Percentiles rank a stretch among this genome's conserved stretches.
Evolutionary conservation across 805 yeast species (phyloP).

Genomic region (Vanderwaltozyma verrucispora): DNA sequence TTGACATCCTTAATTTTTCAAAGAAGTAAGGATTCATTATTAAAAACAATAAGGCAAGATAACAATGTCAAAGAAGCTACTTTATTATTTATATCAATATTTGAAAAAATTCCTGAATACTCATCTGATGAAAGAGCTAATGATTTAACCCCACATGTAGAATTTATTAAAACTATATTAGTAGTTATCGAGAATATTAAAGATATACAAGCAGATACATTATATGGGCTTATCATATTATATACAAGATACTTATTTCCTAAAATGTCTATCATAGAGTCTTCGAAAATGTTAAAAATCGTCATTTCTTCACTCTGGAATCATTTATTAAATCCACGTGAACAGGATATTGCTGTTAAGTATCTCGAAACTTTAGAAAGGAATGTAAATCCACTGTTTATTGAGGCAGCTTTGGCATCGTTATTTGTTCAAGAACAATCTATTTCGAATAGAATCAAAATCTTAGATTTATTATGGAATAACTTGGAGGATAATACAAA

Average conservation of each 20-base stretch:
- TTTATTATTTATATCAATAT: conserved; percentile 28
- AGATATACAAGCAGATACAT: conserved; percentile 5
- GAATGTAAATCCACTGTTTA: conserved; percentile 39
- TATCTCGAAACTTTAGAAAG: conserved; percentile 52
- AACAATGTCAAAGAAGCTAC: conserved; percentile 27
- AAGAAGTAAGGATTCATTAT: conserved; percentile 20
- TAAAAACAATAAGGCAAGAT: conserved; percentile 13
- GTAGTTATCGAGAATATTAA: conserved; percentile 6
- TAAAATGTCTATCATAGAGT: conserved; percentile 18
- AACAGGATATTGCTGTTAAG: conserved; percentile 62
- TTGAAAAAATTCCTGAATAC: conserved; percentile 38
- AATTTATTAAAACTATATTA: conserved; percentile 25
- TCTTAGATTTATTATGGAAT: conserved; percentile 63
- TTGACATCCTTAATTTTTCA: conserved; percentile 34
- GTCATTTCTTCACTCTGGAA: conserved; percentile 43
- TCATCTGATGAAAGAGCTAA: conserved; percentile 7
- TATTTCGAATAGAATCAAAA: conserved; percentile 36
- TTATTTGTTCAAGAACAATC: conserved; percentile 36
- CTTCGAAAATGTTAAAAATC: conserved; percentile 14
- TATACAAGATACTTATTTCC: conserved; percentile 23
- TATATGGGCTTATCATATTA: conserved; percentile 25
- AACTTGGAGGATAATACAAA: conserved; percentile 39
- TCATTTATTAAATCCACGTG: conserved; percentile 38
- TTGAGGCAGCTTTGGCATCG: conserved; percentile 65
- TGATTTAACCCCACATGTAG: conserved; percentile 27